Percentiles rank a stretch among this genome's conserved stretches.
Evolutionary conservation across 2,329 filamentous ascomycete species (phyloP).

Genomic region (Calonectria pseudoturangicola): DNA sequence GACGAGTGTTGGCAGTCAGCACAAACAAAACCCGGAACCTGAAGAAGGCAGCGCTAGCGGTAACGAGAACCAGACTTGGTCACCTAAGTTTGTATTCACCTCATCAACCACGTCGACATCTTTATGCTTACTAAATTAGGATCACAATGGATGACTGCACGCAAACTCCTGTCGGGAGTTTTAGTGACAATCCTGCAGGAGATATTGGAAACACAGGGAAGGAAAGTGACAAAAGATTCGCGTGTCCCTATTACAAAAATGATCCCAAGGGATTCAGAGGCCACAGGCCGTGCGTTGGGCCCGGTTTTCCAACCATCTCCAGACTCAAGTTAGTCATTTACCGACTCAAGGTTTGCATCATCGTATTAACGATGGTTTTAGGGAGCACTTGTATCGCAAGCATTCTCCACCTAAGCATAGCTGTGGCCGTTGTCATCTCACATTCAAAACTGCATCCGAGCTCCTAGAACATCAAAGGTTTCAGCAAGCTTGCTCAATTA

Average conservation of each 20-base stretch:
- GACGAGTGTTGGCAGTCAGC: background rate
- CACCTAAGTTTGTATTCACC: background rate
- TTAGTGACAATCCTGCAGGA: background rate
- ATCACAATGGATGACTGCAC: background rate
- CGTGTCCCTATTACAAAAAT: conserved; percentile 1
- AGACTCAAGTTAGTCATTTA: conserved; percentile 2
- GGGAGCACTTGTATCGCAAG: conserved; percentile 5
- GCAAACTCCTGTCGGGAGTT: background rate
- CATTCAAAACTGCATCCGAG: background rate
- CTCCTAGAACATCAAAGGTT: background rate
- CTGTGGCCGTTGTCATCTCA: background rate
- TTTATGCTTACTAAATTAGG: background rate
- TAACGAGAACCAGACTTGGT: background rate
- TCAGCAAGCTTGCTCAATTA: background rate
- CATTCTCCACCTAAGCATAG: background rate
- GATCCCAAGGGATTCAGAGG: background rate
- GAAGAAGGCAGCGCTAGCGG: background rate
- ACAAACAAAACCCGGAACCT: background rate
- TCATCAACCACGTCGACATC: too few species aligned
- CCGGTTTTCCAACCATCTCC: background rate
- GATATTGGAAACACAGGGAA: background rate
- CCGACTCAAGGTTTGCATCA: background rate
- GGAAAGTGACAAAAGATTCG: background rate
- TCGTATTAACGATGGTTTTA: background rate
- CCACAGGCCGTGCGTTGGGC: background rate